phyloP scores from a whole-genome alignment of 345 rosid genomes.

The Clausena lansium region DNA sequence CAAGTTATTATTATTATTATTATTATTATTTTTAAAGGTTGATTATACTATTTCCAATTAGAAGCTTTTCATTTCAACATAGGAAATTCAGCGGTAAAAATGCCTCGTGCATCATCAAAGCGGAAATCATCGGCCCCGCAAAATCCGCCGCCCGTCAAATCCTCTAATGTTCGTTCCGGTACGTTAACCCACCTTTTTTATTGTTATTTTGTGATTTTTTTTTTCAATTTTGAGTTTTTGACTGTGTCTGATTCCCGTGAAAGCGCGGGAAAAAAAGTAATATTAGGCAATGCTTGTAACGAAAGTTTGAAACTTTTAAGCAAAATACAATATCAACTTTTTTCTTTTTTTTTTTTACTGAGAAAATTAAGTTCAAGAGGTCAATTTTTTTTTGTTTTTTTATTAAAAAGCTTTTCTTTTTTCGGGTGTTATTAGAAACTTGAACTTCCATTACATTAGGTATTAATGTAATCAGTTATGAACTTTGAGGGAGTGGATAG shows the following conservation, averaged over 20 bases:
- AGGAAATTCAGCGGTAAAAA: constrained; percentile 1
- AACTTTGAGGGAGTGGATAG: neutral
- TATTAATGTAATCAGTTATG: neutral
- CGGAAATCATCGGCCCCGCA: constrained; percentile 43
- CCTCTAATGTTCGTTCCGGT: constrained; percentile 28
- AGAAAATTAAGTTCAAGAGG: neutral
- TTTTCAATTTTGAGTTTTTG: neutral
- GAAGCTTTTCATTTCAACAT: constrained; percentile 2
- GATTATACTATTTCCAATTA: neutral
- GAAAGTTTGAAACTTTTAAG: neutral
- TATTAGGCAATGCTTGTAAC: neutral
- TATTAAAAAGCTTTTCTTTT: neutral
- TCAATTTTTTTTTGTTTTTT: neutral
- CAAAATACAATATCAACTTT: neutral
- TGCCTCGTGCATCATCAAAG: constrained; percentile 49
- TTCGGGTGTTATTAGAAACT: neutral
- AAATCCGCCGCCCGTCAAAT: constrained; percentile 31
- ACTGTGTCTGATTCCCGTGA: constrained; percentile 19
- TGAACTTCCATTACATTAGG: neutral
- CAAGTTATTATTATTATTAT: too few species aligned
- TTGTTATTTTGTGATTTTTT: neutral
- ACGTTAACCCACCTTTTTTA: neutral
- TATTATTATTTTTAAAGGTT: too few species aligned
- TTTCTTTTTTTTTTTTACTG: neutral
- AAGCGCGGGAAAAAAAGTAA: constrained; percentile 24